Evolutionary conservation across 148 eudicot species (phyloP), one percentile per base, ranked within the genome.

Genomic region (Fagopyrum tataricum): DNA sequence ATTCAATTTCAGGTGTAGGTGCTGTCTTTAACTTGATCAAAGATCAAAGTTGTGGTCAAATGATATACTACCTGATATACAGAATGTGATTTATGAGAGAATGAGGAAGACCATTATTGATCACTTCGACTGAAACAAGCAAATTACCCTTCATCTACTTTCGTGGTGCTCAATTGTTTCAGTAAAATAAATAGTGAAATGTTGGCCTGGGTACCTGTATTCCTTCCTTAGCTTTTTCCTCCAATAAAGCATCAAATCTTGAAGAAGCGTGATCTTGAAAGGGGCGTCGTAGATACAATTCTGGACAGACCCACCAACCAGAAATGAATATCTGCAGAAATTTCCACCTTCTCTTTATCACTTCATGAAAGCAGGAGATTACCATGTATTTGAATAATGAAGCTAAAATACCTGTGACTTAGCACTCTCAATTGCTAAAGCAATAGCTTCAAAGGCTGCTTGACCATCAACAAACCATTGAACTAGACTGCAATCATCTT

Each of bases 271-370:
- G 76, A 71, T 81, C 84, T 64, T 81, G 83, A 78, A 89, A 93
- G 66, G 98, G 98, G 42, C 98, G 94, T 67, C 88, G 84, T 43
- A 91, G 81, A 79, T 89, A 93, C 69, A 93, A 81, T 79, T 93
- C 98, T 74, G 98, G 98, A 85, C 98, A 93, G 76, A 93, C 78
- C 98, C 98, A 93, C 98, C 98, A 93, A 73, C 97, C 98, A 85
- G 95, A 93, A 58, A 93, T 93, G 85, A 82, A 93, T 73, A 93
- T 91, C 98, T 93, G 95, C 85, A 83, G 67, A 46, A 61, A 70
- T 53, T 21, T 24, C 71, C 74, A 81, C 79, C 70, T 74, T n/a
- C 59, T 59, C 44, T 24, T 66, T 24, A 62, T 71, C 73, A 43
- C 37, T 12, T 44, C 64, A 74, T 4, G 17, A 17, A n/a, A 72